Evolutionary conservation across 2,329 filamentous ascomycete species (phyloP).

Genomic region (Claviceps fusiformis): DNA sequence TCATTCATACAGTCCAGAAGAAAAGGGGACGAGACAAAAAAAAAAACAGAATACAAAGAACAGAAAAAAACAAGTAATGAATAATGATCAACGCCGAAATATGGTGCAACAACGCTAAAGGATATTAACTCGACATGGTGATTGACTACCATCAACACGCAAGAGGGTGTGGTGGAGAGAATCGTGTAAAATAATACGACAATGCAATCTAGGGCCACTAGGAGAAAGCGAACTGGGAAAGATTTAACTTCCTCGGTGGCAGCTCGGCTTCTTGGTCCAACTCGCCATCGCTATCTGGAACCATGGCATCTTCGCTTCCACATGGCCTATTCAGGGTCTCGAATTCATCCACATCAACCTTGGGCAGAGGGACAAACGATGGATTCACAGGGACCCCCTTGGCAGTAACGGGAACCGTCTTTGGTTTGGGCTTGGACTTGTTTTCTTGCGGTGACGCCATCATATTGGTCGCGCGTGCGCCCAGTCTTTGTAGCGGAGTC

Average conservation of each 20-base stretch:
- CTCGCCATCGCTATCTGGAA: slow-evolving; percentile 38
- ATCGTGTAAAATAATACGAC: not conserved
- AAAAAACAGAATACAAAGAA: too few relatives aligned
- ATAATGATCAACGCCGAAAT: slow-evolving; percentile 6
- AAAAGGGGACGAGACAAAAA: not conserved
- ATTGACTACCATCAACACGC: not conserved
- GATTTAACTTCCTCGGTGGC: slow-evolving; percentile 25
- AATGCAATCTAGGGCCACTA: slow-evolving; percentile 11
- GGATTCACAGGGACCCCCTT: slow-evolving; percentile 34
- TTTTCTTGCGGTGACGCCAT: slow-evolving; percentile 16
- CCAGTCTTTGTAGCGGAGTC: slow-evolving; percentile 42
- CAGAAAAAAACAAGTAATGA: not conserved
- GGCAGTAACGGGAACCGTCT: slow-evolving; percentile 14
- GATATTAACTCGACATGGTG: not conserved
- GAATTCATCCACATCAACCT: slow-evolving; percentile 38
- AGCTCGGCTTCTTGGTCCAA: slow-evolving; percentile 24
- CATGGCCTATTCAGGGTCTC: slow-evolving; percentile 32
- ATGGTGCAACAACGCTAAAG: not conserved
- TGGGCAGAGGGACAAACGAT: slow-evolving; percentile 40
- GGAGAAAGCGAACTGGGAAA: slow-evolving; percentile 34
- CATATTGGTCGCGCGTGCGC: slow-evolving; percentile 26
- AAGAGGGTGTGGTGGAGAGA: not conserved
- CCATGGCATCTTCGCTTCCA: slow-evolving; percentile 45
- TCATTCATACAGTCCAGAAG: not conserved
- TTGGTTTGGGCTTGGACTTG: slow-evolving; percentile 15